These are phyloP conservation scores for Fagopyrum homotropicum DNA, from an alignment of 148 eudicot genomes.

Conservation along the genomic window DNA sequence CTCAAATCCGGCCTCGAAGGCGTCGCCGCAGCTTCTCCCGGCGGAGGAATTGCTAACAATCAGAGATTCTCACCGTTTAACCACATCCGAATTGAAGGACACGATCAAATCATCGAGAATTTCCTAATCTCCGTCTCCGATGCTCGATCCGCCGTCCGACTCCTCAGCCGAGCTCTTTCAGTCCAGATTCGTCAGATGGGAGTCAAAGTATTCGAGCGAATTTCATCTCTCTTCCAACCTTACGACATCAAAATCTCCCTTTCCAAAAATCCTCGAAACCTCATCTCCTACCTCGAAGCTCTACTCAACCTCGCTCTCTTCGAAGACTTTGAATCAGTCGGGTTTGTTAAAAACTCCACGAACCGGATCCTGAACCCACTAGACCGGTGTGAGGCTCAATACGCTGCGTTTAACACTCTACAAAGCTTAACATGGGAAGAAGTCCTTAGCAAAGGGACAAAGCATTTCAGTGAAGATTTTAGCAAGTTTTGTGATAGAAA, in stretches of 20 bases:
- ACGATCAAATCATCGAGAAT: conserved; percentile 47
- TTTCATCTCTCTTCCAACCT: conserved; percentile 37
- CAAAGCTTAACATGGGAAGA: conserved; percentile 69
- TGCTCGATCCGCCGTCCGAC: conserved; percentile 54
- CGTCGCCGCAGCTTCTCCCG: neutral
- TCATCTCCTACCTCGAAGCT: conserved; percentile 60
- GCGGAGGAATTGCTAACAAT: neutral
- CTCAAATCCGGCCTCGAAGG: conserved; percentile 64
- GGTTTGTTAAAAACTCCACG: conserved; percentile 33
- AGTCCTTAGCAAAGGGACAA: conserved; percentile 74
- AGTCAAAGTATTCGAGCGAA: conserved; percentile 44
- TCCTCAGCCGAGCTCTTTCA: conserved; percentile 48
- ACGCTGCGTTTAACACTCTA: conserved; percentile 27
- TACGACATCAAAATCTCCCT: conserved; percentile 57
- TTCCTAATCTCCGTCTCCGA: conserved; percentile 63
- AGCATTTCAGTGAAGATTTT: conserved; percentile 81
- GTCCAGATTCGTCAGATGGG: conserved; percentile 65
- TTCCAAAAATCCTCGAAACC: conserved; percentile 42
- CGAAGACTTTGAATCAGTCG: conserved; percentile 62
- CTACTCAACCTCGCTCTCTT: conserved; percentile 50
- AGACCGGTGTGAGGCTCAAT: conserved; percentile 47
- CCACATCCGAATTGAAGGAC: conserved; percentile 13
- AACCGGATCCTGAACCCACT: conserved; percentile 61
- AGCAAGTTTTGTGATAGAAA: conserved; percentile 83
- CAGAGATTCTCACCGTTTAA: conserved; percentile 11